Conservation (phyloP, 805 yeast genomes). For the Lipomyces mesembrius region DNA sequence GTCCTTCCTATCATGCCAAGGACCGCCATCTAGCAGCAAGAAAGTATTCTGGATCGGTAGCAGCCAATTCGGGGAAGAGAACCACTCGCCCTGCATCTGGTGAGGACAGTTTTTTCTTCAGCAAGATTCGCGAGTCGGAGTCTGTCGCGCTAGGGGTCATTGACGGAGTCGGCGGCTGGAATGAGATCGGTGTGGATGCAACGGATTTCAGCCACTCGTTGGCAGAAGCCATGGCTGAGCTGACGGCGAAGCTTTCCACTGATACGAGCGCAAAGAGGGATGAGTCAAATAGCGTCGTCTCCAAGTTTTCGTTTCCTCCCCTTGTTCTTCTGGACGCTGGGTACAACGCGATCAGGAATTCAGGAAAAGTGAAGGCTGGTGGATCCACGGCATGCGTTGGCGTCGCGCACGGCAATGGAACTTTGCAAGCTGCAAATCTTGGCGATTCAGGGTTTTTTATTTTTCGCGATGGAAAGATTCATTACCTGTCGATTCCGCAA, state of each 20-base stretch:
- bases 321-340: conserved; percentile 59
- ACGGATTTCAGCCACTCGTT: conserved; percentile 83
- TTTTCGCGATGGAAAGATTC: conserved; percentile 66
- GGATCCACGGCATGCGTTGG: conserved; percentile 94
- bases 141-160: conserved; percentile 49
- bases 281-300: conserved; percentile 12
- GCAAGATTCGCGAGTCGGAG: conserved; percentile 29
- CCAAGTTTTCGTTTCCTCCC: conserved; percentile 47
- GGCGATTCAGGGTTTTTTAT: conserved; percentile 97
- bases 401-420: conserved; percentile 57
- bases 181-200: conserved; percentile 87
- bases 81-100: conserved; percentile 36
- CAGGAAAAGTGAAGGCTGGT: conserved; percentile 77
- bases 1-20: conserved; percentile 32
- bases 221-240: conserved; percentile 58
- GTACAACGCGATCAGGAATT: conserved; percentile 56
- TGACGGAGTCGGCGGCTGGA: conserved; percentile 99
- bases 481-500: conserved; percentile 73
- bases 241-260: conserved; percentile 28
- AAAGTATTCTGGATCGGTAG: conserved; percentile 4
- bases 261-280: conserved; percentile 17
- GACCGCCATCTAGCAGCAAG: conserved; percentile 11
- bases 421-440: conserved; percentile 69
- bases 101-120: conserved; percentile 39
- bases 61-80: neutral